Conservation (phyloP, 2,329 filamentous ascomycete genomes). For the Xylariomycetidae sp. region DNA sequence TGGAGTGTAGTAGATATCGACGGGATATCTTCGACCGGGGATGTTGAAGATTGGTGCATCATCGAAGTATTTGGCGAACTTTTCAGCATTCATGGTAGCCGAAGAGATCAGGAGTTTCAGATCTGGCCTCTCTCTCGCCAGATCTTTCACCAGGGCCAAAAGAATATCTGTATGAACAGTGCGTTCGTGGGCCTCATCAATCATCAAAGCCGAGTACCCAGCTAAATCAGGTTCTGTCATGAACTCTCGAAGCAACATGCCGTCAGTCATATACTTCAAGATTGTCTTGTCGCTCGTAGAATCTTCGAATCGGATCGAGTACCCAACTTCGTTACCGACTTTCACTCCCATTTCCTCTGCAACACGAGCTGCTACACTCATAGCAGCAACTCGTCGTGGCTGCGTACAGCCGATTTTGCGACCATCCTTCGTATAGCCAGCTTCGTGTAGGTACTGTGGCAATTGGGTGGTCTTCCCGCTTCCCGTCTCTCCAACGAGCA, state of each 20-base stretch:
- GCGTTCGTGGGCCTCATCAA: constrained; percentile 95
- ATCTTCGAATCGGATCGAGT: constrained; percentile 92
- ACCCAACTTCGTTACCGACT: constrained; percentile 88
- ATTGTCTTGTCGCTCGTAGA: constrained; percentile 86
- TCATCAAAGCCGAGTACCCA: constrained; percentile 85
- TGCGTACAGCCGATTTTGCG: constrained; percentile 91
- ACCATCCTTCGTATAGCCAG: constrained; percentile 78
- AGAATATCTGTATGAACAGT: constrained; percentile 89
- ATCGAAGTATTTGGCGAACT: constrained; percentile 89
- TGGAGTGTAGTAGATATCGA: constrained; percentile 86
- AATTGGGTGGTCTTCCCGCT: constrained; percentile 95
- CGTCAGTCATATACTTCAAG: constrained; percentile 95
- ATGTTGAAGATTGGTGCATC: constrained; percentile 93
- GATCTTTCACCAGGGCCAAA: constrained; percentile 82
- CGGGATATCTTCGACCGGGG: constrained; percentile 80
- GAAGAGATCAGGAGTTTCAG: constrained; percentile 89
- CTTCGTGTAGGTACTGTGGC: constrained; percentile 89
- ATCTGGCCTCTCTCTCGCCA: constrained; percentile 76
- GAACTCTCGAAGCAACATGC: constrained; percentile 87
- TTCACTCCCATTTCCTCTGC: constrained; percentile 90
- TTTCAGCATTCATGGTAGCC: constrained; percentile 89
- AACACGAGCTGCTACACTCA: constrained; percentile 95
- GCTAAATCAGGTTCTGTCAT: constrained; percentile 82
- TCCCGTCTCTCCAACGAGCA: constrained; percentile 92
- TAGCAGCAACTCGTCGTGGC: constrained; percentile 89